phyloP scores from a whole-genome alignment of 2,329 filamentous ascomycete species.

The Neoscytalidium dimidiatum region DNA sequence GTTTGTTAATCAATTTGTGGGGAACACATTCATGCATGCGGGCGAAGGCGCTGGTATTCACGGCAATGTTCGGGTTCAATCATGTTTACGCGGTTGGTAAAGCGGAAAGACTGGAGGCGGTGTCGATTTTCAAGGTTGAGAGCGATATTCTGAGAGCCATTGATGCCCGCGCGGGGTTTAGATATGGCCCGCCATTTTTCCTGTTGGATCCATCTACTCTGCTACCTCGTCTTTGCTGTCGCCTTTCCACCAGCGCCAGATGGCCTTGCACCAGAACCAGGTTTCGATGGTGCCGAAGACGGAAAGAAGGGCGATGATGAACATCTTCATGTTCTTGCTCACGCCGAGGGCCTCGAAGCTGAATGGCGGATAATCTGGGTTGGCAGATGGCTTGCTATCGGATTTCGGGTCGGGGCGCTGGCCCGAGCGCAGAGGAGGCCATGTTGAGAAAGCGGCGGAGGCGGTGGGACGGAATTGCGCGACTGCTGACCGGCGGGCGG shows the following conservation, averaged over 20 bases:
- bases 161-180: background rate
- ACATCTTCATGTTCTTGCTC: background rate
- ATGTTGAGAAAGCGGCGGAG: background rate
- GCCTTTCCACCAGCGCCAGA: background rate
- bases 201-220: background rate
- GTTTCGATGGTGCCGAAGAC: background rate
- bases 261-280: conserved; percentile 1
- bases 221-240: background rate
- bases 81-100: background rate
- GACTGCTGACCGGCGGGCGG: background rate
- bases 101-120: background rate
- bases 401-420: background rate
- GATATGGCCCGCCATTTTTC: background rate
- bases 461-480: background rate
- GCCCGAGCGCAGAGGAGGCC: background rate
- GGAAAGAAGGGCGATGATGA: background rate
- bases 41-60: background rate
- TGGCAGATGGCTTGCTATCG: background rate
- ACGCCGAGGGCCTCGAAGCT: background rate
- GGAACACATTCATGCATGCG: background rate
- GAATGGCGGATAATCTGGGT: background rate
- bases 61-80: background rate
- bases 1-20: background rate
- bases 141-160: background rate
- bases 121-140: background rate